Evolutionary conservation across 2,329 filamentous ascomycete genomes (phyloP), one percentile per base, ranked within the genome.

Genomic region (Verruconis gallopava): DNA sequence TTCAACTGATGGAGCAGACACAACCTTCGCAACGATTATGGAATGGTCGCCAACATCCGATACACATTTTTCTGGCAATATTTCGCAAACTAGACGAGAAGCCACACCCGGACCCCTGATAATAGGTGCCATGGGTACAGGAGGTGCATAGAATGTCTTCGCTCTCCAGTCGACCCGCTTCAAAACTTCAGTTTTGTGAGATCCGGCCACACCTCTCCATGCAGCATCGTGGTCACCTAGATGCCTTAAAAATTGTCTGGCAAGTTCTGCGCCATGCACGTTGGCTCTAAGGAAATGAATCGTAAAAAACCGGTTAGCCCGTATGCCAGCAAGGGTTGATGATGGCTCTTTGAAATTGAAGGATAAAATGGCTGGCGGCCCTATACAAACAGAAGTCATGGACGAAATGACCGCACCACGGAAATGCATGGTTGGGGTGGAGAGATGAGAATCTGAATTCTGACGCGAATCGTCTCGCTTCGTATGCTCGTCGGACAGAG

Each of bases 261-360:
- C 57, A 14, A 59, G 47, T 0, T 47, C 32, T 9, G 13, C 19
- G 17, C 43, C 43, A n/a, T 17, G 4, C 5, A 5, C 11, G 3
- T 20, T 21, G 4, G 28, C 28, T 9, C 11, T 9, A 2, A 75
- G 60, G n/a, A 76, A 55, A 49, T 75, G 68, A 1, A 74, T 63
- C 4, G 64, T 61, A 47, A 79, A 71, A 0, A 59, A 51, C 3
- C 50, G 50, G 1, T 65, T 67, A 15, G 48, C 47, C 33, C 55
- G 50, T 5, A 79, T 69, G 4, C 71, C 71, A 41, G 67, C 61
- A 37, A 73, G 64, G 0, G 73, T 77, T 28, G 68, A 62, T 1
- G 73, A 77, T 2, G 72, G 71, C 2, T 65, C 50, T 40, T 67
- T 68, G 43, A 79, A 64, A 47, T 79, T 79, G 64, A 79, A 79